A percentile compares a stretch with the other conserved stretches of the same genome.
phyloP scores from a whole-genome alignment of 257 asterid genomes.

The Scutellaria minor region DNA sequence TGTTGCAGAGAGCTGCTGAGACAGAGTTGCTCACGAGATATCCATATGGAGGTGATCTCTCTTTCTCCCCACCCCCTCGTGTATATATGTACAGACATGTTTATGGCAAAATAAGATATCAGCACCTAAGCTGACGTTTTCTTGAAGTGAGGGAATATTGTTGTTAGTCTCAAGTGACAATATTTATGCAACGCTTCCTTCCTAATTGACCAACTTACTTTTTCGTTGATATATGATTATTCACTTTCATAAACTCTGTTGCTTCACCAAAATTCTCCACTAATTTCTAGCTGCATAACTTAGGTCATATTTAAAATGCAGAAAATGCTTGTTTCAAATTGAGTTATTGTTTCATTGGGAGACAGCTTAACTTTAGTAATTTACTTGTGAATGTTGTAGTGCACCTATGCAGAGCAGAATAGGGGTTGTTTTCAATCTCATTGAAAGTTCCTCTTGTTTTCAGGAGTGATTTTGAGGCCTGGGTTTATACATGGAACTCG shows the following conservation, averaged over 20 bases:
- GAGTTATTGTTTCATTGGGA: background rate
- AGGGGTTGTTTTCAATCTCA: constrained; percentile 9
- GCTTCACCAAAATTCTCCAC: background rate
- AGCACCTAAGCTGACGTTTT: background rate
- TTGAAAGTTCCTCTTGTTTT: constrained; percentile 11
- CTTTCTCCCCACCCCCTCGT: background rate
- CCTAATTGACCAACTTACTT: background rate
- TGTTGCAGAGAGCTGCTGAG: constrained; percentile 92
- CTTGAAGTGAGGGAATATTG: background rate
- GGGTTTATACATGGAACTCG: constrained; percentile 97
- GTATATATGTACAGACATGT: background rate
- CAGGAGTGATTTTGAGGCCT: constrained; percentile 94
- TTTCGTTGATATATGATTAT: background rate
- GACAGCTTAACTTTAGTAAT: background rate
- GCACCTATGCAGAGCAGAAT: background rate
- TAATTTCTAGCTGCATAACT: background rate
- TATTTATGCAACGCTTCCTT: background rate
- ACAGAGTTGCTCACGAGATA: constrained; percentile 82
- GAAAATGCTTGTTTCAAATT: background rate
- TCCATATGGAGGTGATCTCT: constrained; percentile 85
- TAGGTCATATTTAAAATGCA: background rate
- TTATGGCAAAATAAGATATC: background rate
- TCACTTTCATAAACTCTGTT: constrained; percentile 5
- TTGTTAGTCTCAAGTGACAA: background rate
- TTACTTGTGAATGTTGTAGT: constrained; percentile 10